Conservation (phyloP, 2,329 filamentous ascomycete genomes). For the Cladosporium sp. region DNA sequence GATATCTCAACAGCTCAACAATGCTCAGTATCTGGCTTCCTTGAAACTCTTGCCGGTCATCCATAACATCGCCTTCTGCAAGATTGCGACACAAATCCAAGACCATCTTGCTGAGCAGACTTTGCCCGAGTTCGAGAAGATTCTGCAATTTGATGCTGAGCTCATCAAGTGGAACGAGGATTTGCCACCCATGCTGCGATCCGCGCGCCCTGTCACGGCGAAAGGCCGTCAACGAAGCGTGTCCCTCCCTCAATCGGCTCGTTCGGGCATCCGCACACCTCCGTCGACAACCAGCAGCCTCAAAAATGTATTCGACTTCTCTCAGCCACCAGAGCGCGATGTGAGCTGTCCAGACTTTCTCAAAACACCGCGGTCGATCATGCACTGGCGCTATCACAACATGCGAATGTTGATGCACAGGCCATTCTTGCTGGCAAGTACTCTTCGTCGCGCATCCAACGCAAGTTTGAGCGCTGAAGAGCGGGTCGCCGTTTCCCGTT, state of each 20-base stretch:
- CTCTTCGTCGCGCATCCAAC: slow-evolving; percentile 48
- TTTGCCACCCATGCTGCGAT: slow-evolving; percentile 47
- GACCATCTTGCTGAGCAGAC: slow-evolving; percentile 66
- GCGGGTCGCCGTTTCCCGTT: slow-evolving; percentile 60
- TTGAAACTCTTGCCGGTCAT: slow-evolving; percentile 64
- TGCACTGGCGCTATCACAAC: slow-evolving; percentile 79
- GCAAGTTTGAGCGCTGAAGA: slow-evolving; percentile 55
- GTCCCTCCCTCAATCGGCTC: slow-evolving; percentile 7
- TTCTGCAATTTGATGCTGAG: slow-evolving; percentile 59
- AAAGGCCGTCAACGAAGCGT: neutral
- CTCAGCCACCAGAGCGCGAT: slow-evolving; percentile 52
- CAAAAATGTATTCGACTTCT: slow-evolving; percentile 44
- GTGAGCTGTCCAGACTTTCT: slow-evolving; percentile 58
- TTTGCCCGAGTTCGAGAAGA: slow-evolving; percentile 60
- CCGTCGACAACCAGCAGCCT: slow-evolving; percentile 13
- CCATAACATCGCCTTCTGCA: slow-evolving; percentile 73
- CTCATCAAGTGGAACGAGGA: slow-evolving; percentile 67
- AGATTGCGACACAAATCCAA: slow-evolving; percentile 71
- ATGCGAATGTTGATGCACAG: slow-evolving; percentile 70
- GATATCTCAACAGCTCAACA: slow-evolving; percentile 30
- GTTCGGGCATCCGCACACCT: slow-evolving; percentile 10
- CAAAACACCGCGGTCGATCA: slow-evolving; percentile 63
- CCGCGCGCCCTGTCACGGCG: slow-evolving; percentile 9
- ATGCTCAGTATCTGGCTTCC: slow-evolving; percentile 43
- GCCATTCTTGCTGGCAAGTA: slow-evolving; percentile 61